These are phyloP conservation scores for Ceratobasidium sp. DNA, from an alignment of 1,284 basidiomycete genomes.

Conservation along the genomic window DNA sequence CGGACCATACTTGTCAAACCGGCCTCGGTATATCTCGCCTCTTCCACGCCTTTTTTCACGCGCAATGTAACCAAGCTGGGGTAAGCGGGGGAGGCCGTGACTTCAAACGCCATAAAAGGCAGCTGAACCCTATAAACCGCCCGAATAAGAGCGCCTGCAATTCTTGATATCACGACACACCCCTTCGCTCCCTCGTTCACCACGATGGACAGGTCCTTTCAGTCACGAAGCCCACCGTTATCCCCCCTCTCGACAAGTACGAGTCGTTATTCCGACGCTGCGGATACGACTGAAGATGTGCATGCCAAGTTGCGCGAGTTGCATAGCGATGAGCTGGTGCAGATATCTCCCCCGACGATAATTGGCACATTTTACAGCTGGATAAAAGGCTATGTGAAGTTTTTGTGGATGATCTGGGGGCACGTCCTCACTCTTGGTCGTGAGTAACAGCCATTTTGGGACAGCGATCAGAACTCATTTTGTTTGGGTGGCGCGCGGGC, in stretches of 20 bases:
- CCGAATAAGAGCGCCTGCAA: conserved; percentile 21
- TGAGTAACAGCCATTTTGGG: neutral
- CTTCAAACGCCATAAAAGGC: conserved; percentile 13
- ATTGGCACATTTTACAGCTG: conserved; percentile 31
- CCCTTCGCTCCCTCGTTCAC: conserved; percentile 1
- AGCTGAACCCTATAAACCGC: neutral
- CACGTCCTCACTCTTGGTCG: conserved; percentile 17
- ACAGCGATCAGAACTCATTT: conserved; percentile 4
- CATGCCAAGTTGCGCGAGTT: conserved; percentile 20
- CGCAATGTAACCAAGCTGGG: neutral
- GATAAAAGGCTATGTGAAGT: conserved; percentile 15
- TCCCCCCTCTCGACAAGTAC: conserved; percentile 44
- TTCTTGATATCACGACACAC: conserved; percentile 10
- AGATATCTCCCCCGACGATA: conserved; percentile 9
- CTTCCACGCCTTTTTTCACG: conserved; percentile 22
- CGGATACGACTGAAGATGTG: conserved; percentile 21
- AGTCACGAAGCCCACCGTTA: conserved; percentile 19
- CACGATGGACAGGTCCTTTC: conserved; percentile 29
- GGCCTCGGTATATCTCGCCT: neutral
- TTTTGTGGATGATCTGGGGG: conserved; percentile 31
- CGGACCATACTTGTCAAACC: too few relatives aligned
- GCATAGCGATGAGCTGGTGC: conserved; percentile 21
- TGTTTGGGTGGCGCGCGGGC: neutral
- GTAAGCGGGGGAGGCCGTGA: conserved; percentile 24
- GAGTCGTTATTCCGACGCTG: conserved; percentile 42